A percentile compares a stretch with the other conserved stretches of the same genome.
Conservation (phyloP, 805 yeast species). For the Suhomyces kilbournensis region DNA sequence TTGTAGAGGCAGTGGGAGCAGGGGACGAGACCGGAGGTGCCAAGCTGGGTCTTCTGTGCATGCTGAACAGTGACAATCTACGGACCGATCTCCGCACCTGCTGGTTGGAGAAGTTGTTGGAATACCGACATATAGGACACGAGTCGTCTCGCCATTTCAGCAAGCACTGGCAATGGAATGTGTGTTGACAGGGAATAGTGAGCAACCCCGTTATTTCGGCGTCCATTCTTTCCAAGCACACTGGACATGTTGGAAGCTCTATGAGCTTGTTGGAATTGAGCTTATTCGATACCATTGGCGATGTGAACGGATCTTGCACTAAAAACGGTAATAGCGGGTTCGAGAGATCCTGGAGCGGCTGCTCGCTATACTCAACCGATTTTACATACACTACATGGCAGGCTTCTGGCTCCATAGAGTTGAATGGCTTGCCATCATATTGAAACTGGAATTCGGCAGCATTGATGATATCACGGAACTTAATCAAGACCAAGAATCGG, state of each 20-base stretch:
- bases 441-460: constrained; percentile 65
- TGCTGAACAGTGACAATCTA: constrained; percentile 29
- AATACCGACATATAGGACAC: constrained; percentile 87
- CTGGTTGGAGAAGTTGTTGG: constrained; percentile 45
- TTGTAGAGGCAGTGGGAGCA: neutral
- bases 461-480: constrained; percentile 53
- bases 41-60: constrained; percentile 6
- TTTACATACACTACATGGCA: constrained; percentile 77
- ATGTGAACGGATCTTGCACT: constrained; percentile 70
- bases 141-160: constrained; percentile 87
- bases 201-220: constrained; percentile 73
- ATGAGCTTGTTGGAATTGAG: constrained; percentile 14
- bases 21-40: neutral
- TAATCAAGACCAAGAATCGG: constrained; percentile 74
- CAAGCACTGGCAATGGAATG: constrained; percentile 85
- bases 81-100: constrained; percentile 29
- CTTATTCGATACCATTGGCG: constrained; percentile 13
- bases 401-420: constrained; percentile 83
- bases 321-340: constrained; percentile 57
- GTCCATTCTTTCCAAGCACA: constrained; percentile 86
- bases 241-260: constrained; percentile 91
- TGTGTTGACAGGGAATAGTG: constrained; percentile 90
- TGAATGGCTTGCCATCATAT: constrained; percentile 73
- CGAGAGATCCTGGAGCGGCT: constrained; percentile 36
- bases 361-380: constrained; percentile 39